These are phyloP conservation scores for Beauveria sp. DNA, from an alignment of 2,329 filamentous ascomycete species.

Conservation along the genomic window DNA sequence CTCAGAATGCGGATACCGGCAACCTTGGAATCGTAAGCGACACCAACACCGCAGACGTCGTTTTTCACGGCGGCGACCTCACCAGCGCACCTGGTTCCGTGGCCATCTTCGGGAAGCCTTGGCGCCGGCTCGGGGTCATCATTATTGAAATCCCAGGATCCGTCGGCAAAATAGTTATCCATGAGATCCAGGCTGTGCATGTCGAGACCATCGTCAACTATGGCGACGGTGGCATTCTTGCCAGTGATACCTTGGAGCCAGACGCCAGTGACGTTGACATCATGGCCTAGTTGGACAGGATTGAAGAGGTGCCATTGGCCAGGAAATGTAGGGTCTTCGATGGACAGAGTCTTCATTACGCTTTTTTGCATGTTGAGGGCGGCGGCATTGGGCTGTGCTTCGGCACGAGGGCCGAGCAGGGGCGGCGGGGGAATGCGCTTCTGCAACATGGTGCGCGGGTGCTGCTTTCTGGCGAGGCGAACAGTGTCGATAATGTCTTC, in stretches of 20 bases:
- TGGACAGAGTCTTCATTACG: conserved; percentile 60
- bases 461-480: conserved; percentile 70
- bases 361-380: conserved; percentile 51
- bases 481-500: conserved; percentile 63
- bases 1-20: conserved; percentile 89
- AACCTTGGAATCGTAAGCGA: conserved; percentile 86
- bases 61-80: conserved; percentile 91
- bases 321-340: conserved; percentile 81
- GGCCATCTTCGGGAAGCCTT: conserved; percentile 73
- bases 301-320: conserved; percentile 97
- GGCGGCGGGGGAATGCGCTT: conserved; percentile 42
- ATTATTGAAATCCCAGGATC: conserved; percentile 96
- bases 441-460: conserved; percentile 41
- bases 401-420: conserved; percentile 17
- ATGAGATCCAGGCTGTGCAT: conserved; percentile 92
- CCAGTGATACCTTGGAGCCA: conserved; percentile 91
- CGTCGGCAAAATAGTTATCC: conserved; percentile 86
- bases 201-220: conserved; percentile 93
- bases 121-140: conserved; percentile 70
- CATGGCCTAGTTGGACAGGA: conserved; percentile 69
- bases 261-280: conserved; percentile 91
- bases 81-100: conserved; percentile 90
- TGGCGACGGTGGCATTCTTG: conserved; percentile 79
- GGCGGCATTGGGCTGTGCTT: conserved; percentile 19
- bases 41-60: conserved; percentile 88